Conservation (phyloP, 345 rosid genomes). For the Lagerstroemia speciosa region DNA sequence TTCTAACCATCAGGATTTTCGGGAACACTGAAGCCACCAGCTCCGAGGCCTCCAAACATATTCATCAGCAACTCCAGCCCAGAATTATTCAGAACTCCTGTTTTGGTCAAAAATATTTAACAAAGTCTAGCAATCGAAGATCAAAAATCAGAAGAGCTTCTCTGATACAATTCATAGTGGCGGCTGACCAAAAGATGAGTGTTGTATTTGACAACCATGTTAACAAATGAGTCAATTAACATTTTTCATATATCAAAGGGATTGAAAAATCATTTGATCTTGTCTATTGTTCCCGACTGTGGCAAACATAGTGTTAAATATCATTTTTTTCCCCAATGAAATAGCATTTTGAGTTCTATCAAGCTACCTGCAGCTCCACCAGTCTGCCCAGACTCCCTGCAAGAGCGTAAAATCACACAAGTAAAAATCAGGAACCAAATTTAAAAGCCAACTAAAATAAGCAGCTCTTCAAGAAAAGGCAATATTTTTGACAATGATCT, state of each 20-base stretch:
- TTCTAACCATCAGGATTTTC: slow-evolving; percentile 53
- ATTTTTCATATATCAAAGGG: too few species aligned
- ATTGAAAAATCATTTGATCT: not conserved
- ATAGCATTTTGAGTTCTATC: not conserved
- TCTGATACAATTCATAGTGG: not conserved
- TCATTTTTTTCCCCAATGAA: not conserved
- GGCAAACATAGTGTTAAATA: not conserved
- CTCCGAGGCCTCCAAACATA: slow-evolving; percentile 82
- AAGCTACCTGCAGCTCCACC: slow-evolving; percentile 47
- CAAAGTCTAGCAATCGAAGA: slow-evolving; percentile 2
- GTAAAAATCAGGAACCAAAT: not conserved
- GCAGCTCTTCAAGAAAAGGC: not conserved
- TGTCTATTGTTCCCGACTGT: not conserved
- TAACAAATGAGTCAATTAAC: too few species aligned
- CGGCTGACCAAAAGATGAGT: not conserved
- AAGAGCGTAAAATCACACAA: not conserved
- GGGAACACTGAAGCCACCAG: slow-evolving; percentile 56
- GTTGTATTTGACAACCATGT: not conserved
- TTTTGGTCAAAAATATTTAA: slow-evolving; percentile 5
- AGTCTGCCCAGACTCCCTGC: slow-evolving; percentile 47
- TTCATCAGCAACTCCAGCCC: slow-evolving; percentile 64
- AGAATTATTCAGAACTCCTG: slow-evolving; percentile 31
- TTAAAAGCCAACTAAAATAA: not conserved
- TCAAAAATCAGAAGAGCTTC: not conserved
- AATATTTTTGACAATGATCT: not conserved